Evolutionary conservation across 441 rosid species (phyloP).

Genomic region (Codiaeum variegatum): DNA sequence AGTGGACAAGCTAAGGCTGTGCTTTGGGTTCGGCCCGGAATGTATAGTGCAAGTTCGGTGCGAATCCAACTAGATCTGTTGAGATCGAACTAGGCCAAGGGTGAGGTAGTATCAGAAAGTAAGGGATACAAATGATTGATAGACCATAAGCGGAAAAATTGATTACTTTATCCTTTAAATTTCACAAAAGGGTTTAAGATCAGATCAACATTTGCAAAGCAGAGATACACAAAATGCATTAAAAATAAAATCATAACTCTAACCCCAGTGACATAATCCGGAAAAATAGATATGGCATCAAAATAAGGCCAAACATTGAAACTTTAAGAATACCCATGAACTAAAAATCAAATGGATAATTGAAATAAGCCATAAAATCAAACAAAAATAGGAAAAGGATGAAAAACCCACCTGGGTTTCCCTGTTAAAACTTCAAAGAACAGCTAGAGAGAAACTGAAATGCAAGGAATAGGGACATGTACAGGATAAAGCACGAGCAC

Average conservation of each 20-base stretch:
- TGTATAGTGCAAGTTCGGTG: too few relatives aligned
- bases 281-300: not conserved
- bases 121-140: not conserved
- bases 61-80: too few relatives aligned
- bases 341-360: conserved; percentile 15
- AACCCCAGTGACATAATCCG: conserved; percentile 10
- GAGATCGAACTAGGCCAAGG: too few relatives aligned
- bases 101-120: too few relatives aligned
- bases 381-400: not conserved
- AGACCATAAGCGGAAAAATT: conserved; percentile 15
- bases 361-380: conserved; percentile 1
- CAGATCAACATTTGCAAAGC: conserved; percentile 15
- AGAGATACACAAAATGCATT: conserved; percentile 17
- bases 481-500: conserved; percentile 9
- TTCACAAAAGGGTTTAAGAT: conserved; percentile 20
- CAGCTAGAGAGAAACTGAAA: conserved; percentile 19
- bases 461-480: conserved; percentile 19
- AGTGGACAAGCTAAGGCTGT: too few relatives aligned
- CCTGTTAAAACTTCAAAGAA: conserved; percentile 13
- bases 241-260: conserved; percentile 3
- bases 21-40: too few relatives aligned
- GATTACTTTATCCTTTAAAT: conserved; percentile 16
- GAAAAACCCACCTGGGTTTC: conserved; percentile 38
- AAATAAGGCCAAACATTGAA: conserved; percentile 18
- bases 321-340: conserved; percentile 9